Conservation (phyloP, 495 filamentous ascomycete genomes). For the Ascodesmis nigricans region DNA sequence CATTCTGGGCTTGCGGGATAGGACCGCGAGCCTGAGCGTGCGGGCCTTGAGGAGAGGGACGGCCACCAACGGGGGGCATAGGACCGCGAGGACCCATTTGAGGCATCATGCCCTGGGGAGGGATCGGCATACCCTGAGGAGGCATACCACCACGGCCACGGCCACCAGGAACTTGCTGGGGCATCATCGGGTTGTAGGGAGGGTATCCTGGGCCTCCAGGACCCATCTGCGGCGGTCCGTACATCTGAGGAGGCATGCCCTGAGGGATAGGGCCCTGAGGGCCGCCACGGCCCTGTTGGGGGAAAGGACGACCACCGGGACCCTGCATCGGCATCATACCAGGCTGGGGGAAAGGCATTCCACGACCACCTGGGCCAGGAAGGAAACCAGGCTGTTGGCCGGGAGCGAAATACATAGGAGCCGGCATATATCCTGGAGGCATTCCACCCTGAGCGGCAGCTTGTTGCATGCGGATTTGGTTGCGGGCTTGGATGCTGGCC, state of each 20-base stretch:
- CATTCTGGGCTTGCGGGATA: constrained; percentile 17
- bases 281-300: constrained; percentile 34
- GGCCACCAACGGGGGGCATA: constrained; percentile 14
- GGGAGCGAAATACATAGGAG: constrained; percentile 67
- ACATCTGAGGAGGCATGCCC: constrained; percentile 25
- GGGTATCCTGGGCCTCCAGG: constrained; percentile 20
- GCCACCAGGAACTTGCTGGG: constrained; percentile 14
- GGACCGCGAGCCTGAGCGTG: constrained; percentile 11
- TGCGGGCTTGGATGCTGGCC: constrained; percentile 96
- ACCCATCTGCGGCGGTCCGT: constrained; percentile 22
- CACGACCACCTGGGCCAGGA: constrained; percentile 41
- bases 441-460: constrained; percentile 80
- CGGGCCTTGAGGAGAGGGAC: constrained; percentile 11
- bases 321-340: constrained; percentile 70
- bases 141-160: constrained; percentile 17
- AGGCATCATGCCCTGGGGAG: constrained; percentile 17
- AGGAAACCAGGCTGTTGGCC: constrained; percentile 70
- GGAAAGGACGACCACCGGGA: constrained; percentile 29
- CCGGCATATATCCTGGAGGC: constrained; percentile 19
- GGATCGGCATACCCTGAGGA: constrained; percentile 9
- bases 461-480: constrained; percentile 95
- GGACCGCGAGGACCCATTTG: constrained; percentile 18
- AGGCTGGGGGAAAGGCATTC: constrained; percentile 65
- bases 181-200: constrained; percentile 21
- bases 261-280: constrained; percentile 28